Evolutionary conservation across 2,329 filamentous ascomycete genomes (phyloP), one percentile per base, ranked within the genome.

Genomic region (Trichoderma sp.): DNA sequence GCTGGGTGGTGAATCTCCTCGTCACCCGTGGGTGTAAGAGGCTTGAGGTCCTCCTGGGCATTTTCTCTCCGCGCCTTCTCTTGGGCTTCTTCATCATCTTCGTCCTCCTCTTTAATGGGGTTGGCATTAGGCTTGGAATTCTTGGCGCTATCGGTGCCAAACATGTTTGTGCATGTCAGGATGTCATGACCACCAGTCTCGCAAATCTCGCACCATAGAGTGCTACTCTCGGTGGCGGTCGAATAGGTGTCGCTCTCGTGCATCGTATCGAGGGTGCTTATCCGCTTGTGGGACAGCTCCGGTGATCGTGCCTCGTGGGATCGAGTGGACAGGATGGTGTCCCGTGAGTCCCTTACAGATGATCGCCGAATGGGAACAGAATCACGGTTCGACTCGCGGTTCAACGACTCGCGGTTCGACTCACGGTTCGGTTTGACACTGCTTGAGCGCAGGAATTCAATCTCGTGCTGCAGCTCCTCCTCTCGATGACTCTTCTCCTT

Each of bases 141-240:
- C 79, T 85, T 84, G 69, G 79, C 79, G 41, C 83, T 82, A 31
- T 86, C 86, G 8, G 86, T 82, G 3, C 89, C 91, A 83, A 94
- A 96, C 92, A 98, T 97, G 83, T 95, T 96, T 71, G 94, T 95
- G 88, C 96, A 98, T 27, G 94, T 97, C 75, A 98, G 87, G 76
- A 98, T 98, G 80, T 98, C 96, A 82, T 98, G 96, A 18, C 96
- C 95, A 64, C 91, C 89, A 41, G 94, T 94, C 86, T 98, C 95
- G 85, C 96, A 98, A 77, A 98, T 97, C 85, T 98, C 97, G 84
- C 96, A 98, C 93, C 94, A 97, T 77, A 95, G 89, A 18, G 89
- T 90, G 82, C 91, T 93, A 80, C 89, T 92, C 82, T 95, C 94
- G 53, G 93, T 94, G 27, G 91, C 89, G 33, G 90, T 91, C 50